These are phyloP conservation scores for Insectozyma bohioensis DNA, from an alignment of 1,139 yeast genomes.

Conservation along the genomic window DNA sequence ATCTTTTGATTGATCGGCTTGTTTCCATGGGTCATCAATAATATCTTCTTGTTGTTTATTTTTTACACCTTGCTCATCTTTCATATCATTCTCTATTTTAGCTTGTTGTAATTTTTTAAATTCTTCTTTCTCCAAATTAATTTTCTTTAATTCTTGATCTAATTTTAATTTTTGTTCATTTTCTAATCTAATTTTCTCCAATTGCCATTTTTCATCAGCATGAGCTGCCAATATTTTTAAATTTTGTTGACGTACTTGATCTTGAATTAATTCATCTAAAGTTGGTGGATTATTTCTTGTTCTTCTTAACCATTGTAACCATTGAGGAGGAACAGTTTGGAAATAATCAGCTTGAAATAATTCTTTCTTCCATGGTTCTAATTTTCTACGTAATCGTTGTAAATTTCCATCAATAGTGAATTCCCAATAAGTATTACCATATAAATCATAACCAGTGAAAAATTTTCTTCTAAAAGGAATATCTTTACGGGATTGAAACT, in stretches of 20 bases:
- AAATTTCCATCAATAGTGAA: slow-evolving; percentile 52
- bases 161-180: slow-evolving; percentile 32
- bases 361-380: slow-evolving; percentile 45
- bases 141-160: slow-evolving; percentile 34
- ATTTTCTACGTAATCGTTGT: slow-evolving; percentile 48
- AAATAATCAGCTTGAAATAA: slow-evolving; percentile 51
- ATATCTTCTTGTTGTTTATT: slow-evolving; percentile 7
- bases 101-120: slow-evolving; percentile 12
- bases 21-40: slow-evolving; percentile 36
- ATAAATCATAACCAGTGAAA: slow-evolving; percentile 71
- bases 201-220: slow-evolving; percentile 61
- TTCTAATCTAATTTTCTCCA: slow-evolving; percentile 38
- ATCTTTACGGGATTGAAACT: slow-evolving; percentile 59
- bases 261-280: slow-evolving; percentile 58
- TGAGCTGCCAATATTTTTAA: slow-evolving; percentile 56
- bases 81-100: background rate
- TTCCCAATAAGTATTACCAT: slow-evolving; percentile 87
- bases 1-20: slow-evolving; percentile 31
- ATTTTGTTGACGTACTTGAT: slow-evolving; percentile 54
- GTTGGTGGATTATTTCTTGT: slow-evolving; percentile 63
- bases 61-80: background rate
- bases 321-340: slow-evolving; percentile 60
- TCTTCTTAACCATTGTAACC: slow-evolving; percentile 79
- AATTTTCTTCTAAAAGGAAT: slow-evolving; percentile 64
- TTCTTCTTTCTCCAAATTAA: slow-evolving; percentile 21